phyloP scores from a whole-genome alignment of 2,329 filamentous ascomycete genomes.

The Trichoderma breve region DNA sequence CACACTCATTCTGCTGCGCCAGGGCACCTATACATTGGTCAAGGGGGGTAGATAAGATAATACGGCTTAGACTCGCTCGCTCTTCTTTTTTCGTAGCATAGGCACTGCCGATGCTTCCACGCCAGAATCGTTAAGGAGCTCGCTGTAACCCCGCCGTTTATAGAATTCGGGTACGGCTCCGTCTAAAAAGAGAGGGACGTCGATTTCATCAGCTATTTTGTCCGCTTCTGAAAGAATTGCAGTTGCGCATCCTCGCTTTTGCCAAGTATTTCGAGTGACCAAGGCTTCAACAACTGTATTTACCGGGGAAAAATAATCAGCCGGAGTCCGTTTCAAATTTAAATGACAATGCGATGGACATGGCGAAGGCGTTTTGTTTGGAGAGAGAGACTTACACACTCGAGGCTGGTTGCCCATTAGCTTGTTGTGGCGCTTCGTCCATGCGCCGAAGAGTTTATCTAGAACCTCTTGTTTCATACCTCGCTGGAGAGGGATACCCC shows the following conservation, averaged over 20 bases:
- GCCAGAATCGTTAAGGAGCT: not conserved
- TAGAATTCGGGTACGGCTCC: not conserved
- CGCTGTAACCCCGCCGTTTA: not conserved
- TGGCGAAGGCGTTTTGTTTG: not conserved
- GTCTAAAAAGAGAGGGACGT: not conserved
- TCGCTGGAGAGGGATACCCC: not conserved
- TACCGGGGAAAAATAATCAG: not conserved
- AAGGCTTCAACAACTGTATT: not conserved
- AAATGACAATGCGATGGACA: not conserved
- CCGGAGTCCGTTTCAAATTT: not conserved
- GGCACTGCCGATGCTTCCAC: not conserved
- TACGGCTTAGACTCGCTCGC: not conserved
- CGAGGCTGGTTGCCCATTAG: not conserved
- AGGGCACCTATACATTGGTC: not conserved
- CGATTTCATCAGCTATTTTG: not conserved
- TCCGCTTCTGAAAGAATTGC: not conserved
- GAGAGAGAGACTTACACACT: not conserved
- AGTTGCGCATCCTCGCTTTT: not conserved
- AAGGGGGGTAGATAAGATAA: not conserved
- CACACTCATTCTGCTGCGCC: not conserved
- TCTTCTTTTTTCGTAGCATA: not conserved
- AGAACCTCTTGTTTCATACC: not conserved
- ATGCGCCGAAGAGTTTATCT: not conserved
- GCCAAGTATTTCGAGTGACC: not conserved
- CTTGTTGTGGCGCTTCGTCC: not conserved